phyloP scores from a whole-genome alignment of 768 basidiomycete species.

The Podaxis sp. region DNA sequence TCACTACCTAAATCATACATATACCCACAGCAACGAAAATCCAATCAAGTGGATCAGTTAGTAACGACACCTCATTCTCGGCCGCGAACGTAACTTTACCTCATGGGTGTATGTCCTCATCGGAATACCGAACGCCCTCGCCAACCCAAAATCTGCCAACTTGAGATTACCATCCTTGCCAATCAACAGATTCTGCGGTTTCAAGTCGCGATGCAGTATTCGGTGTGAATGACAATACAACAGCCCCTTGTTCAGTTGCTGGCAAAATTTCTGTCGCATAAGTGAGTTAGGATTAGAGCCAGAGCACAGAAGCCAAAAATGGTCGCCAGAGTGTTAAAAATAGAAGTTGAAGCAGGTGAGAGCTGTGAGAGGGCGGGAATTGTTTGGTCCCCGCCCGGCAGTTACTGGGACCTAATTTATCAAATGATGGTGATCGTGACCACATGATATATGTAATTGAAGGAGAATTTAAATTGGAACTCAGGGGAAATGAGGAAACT shows the following conservation, averaged over 20 bases:
- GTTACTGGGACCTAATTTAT: slow-evolving; percentile 8
- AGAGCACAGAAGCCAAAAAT: background rate
- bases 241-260: slow-evolving; percentile 87
- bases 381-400: too few species aligned
- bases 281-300: slow-evolving; percentile 3
- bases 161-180: slow-evolving; percentile 88
- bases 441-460: slow-evolving; percentile 26
- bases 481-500: too few species aligned
- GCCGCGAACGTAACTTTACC: slow-evolving; percentile 35
- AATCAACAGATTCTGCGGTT: slow-evolving; percentile 94
- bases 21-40: too few species aligned
- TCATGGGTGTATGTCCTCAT: slow-evolving; percentile 98
- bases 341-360: background rate
- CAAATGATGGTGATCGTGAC: slow-evolving; percentile 20
- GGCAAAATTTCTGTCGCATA: slow-evolving; percentile 81
- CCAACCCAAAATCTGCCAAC: slow-evolving; percentile 94
- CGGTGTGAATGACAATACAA: slow-evolving; percentile 94
- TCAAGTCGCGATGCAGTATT: slow-evolving; percentile 95
- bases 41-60: too few species aligned
- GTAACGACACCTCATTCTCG: background rate
- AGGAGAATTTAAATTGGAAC: background rate
- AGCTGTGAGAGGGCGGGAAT: too few species aligned
- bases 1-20: slow-evolving; percentile 71
- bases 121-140: slow-evolving; percentile 96
- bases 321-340: background rate